Evolutionary conservation across 2,329 filamentous ascomycete genomes (phyloP).

Genomic region (Fusarium verrucosum): DNA sequence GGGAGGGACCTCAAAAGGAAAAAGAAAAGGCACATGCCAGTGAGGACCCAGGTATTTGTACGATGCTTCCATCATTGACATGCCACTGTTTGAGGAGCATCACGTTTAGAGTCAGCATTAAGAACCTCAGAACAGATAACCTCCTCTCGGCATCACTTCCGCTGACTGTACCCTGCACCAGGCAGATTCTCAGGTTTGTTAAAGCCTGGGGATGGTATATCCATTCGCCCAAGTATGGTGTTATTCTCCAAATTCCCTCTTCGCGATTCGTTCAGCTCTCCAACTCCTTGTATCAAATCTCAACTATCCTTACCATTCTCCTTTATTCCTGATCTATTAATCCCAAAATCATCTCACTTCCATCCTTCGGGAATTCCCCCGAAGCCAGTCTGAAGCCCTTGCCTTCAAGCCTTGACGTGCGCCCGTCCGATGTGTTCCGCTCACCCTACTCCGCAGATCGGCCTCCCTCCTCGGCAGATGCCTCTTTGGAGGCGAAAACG

Average conservation of each 20-base stretch:
- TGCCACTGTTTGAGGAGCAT: slow-evolving; percentile 32
- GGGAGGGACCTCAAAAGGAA: neutral
- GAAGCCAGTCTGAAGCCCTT: slow-evolving; percentile 16
- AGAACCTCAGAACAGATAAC: slow-evolving; percentile 11
- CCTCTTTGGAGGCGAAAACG: slow-evolving; percentile 26
- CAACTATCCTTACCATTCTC: neutral
- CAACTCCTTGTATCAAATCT: neutral
- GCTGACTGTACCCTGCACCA: slow-evolving; percentile 16
- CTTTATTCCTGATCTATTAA: neutral
- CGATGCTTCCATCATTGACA: slow-evolving; percentile 38
- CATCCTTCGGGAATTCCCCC: slow-evolving; percentile 28
- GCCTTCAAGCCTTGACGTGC: slow-evolving; percentile 2
- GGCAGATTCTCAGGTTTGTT: neutral
- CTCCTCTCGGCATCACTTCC: slow-evolving; percentile 32
- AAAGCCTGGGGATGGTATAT: neutral
- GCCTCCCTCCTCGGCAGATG: slow-evolving; percentile 32
- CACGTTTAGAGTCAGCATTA: slow-evolving; percentile 15
- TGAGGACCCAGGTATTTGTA: slow-evolving; percentile 39
- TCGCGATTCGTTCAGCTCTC: slow-evolving; percentile 7
- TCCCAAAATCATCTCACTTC: slow-evolving; percentile 19
- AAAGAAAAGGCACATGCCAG: slow-evolving; percentile 42
- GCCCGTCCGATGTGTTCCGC: slow-evolving; percentile 12
- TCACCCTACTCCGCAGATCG: slow-evolving; percentile 32
- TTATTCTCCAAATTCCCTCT: slow-evolving; percentile 4
- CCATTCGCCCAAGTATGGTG: neutral